phyloP scores from a whole-genome alignment of 1,139 yeast genomes.

The Debaryomycetaceae sp. region DNA sequence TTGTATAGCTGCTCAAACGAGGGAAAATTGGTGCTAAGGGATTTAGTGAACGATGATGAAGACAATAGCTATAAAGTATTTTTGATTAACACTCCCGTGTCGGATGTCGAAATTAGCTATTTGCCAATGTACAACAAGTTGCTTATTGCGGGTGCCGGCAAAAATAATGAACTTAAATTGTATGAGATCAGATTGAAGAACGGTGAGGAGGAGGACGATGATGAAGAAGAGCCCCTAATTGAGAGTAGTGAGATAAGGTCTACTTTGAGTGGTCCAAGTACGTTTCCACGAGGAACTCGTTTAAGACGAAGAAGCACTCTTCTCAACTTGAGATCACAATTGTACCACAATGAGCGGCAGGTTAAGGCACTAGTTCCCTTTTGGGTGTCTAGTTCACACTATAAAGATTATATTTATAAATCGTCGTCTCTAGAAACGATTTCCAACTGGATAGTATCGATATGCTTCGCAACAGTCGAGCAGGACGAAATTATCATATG shows the following conservation, averaged over 20 bases:
- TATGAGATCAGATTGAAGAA: conserved; percentile 15
- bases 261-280: not conserved
- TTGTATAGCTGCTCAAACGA: conserved; percentile 43
- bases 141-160: conserved; percentile 41
- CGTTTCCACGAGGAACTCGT: conserved; percentile 1
- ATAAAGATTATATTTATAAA: conserved; percentile 15
- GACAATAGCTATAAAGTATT: conserved; percentile 27
- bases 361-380: conserved; percentile 16
- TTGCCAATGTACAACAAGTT: conserved; percentile 9
- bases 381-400: conserved; percentile 18
- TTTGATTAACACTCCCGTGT: conserved; percentile 33
- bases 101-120: conserved; percentile 26
- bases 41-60: conserved; percentile 39
- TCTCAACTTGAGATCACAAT: conserved; percentile 8
- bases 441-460: conserved; percentile 22
- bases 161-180: conserved; percentile 39
- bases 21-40: conserved; percentile 45
- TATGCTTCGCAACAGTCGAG: conserved; percentile 11
- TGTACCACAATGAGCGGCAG: conserved; percentile 14
- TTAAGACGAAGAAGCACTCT: conserved; percentile 11
- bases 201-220: not conserved
- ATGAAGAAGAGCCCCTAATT: not conserved
- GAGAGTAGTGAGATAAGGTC: not conserved
- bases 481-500: conserved; percentile 17
- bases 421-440: conserved; percentile 17